A percentile compares a stretch with the other conserved stretches of the same genome.
phyloP scores from a whole-genome alignment of 768 basidiomycete genomes.

The Arthromyces matolae region DNA sequence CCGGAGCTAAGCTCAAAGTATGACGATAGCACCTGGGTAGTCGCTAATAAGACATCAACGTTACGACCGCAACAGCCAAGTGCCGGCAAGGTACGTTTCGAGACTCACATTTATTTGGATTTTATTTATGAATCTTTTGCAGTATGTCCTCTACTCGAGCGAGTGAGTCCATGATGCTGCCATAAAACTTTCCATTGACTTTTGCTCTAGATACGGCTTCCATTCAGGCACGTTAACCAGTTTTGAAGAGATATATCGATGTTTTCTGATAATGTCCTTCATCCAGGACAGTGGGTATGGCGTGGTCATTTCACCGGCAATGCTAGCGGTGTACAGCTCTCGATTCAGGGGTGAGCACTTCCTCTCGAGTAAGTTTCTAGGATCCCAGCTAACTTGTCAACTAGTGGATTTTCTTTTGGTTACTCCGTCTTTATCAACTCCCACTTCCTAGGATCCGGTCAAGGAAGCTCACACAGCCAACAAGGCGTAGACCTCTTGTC shows the following conservation, averaged over 20 bases:
- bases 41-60: slow-evolving; percentile 57
- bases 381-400: neutral
- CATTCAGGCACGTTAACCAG: slow-evolving; percentile 18
- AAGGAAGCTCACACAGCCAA: slow-evolving; percentile 33
- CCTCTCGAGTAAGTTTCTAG: neutral
- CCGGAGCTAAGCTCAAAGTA: slow-evolving; percentile 54
- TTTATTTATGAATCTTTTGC: neutral
- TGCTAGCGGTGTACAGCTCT: slow-evolving; percentile 36
- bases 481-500: slow-evolving; percentile 30
- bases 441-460: slow-evolving; percentile 38
- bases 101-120: slow-evolving; percentile 11
- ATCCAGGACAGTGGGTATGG: slow-evolving; percentile 38
- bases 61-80: slow-evolving; percentile 52
- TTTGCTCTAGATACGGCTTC: slow-evolving; percentile 24
- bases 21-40: slow-evolving; percentile 54
- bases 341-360: slow-evolving; percentile 35
- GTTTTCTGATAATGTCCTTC: neutral
- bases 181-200: neutral
- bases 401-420: slow-evolving; percentile 39
- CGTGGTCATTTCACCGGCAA: slow-evolving; percentile 41
- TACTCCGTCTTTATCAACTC: slow-evolving; percentile 43
- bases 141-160: slow-evolving; percentile 30
- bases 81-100: slow-evolving; percentile 50
- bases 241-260: too few relatives aligned
- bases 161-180: slow-evolving; percentile 19